Base-by-base conservation (phyloP, 208 protist species). In the Angomonas deanei region DNA sequence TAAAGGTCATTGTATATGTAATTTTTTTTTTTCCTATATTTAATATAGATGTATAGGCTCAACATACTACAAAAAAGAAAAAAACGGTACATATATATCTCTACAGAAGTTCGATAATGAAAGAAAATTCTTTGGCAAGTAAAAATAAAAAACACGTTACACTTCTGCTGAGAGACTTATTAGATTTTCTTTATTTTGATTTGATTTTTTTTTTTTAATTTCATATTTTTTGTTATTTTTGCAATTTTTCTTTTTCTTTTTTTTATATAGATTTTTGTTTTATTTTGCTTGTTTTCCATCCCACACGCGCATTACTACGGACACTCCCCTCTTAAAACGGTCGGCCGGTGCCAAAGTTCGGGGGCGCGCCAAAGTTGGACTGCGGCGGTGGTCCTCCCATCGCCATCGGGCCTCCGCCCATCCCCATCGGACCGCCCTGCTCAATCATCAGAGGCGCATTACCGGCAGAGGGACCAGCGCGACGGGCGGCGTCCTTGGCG, bases 401-500 rank as follows among this genome's bases (percentile, higher is more conserved):
- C 46, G 80, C 61, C 70, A 75, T 72, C 56, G 66, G 66, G 0
- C 64, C 61, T 0, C 38, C 61, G 26, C 36, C 57, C 68, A 71
- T 71, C 55, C 19, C 24, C 70, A 74, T 77, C 39, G 36, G 58
- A n/a, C 49, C 67, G 17, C 74, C 70, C 32, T 82, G 68, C 66
- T 91, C 80, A 55, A 94, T 92, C 82, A 94, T 88, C 17, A 91
- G 74, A 10, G 82, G 80, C 2, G 57, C 39, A 32, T 39, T 66
- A 13, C 57, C 76, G 38, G 83, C 68, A 15, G 70, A 15, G 0
- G 84, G 82, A 10, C 82, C 88, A 0, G 74, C 76, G 21, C 84
- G 83, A 3, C 79, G 78, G 17, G 84, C 74, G 42, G 89, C 77
- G 17, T 96, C 91, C 66, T 97, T 91, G 21, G 84, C 83, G 13